Conservation (phyloP, 805 yeast species). For the Saccharomycopsis synnaedendra region DNA sequence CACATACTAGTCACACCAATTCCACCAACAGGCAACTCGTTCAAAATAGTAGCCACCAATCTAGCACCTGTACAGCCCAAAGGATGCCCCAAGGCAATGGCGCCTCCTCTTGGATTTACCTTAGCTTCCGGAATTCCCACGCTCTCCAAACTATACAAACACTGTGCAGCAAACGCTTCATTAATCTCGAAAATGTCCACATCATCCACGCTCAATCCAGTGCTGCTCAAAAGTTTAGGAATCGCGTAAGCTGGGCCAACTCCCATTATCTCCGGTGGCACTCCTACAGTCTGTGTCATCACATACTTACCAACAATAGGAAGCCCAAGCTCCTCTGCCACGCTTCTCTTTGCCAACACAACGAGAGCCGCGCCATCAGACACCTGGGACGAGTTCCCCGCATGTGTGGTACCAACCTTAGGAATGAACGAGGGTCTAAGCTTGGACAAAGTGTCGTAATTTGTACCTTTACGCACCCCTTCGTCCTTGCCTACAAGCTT, state of each 20-base stretch:
- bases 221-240: slow-evolving; percentile 62
- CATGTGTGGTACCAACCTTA: slow-evolving; percentile 87
- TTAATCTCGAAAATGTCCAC: slow-evolving; percentile 76
- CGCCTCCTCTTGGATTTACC: slow-evolving; percentile 92
- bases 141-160: slow-evolving; percentile 59
- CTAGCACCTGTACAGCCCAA: slow-evolving; percentile 87
- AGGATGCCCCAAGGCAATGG: slow-evolving; percentile 94
- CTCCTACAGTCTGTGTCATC: slow-evolving; percentile 75
- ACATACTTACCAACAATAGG: slow-evolving; percentile 73
- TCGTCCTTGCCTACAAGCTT: slow-evolving; percentile 54
- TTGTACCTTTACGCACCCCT: slow-evolving; percentile 84
- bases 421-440: slow-evolving; percentile 79
- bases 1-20: slow-evolving; percentile 94
- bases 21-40: slow-evolving; percentile 70
- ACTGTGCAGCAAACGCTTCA: slow-evolving; percentile 97
- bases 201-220: slow-evolving; percentile 51
- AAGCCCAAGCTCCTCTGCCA: slow-evolving; percentile 64
- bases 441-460: slow-evolving; percentile 62
- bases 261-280: slow-evolving; percentile 97
- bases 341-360: slow-evolving; percentile 70
- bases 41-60: slow-evolving; percentile 78
- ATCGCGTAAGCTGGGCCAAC: slow-evolving; percentile 96
- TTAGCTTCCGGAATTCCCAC: slow-evolving; percentile 55
- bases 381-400: slow-evolving; percentile 94
- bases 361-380: slow-evolving; percentile 95